Evolutionary conservation across 75 land plant genomes (phyloP).

Genomic region (Larix kaempferi): DNA sequence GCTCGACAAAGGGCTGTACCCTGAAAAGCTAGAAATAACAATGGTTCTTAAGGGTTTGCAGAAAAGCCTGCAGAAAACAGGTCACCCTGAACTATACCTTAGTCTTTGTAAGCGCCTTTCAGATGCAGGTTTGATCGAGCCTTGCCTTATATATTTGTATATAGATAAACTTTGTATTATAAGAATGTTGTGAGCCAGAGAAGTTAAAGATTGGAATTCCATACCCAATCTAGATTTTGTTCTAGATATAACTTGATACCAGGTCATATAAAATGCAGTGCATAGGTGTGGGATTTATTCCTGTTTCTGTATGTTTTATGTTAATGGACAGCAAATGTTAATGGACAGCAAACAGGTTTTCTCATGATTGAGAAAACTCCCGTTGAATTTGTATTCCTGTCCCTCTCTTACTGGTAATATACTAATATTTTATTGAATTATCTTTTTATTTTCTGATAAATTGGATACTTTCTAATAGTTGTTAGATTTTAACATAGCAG

Average conservation of each 20-base stretch:
- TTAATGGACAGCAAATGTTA: too few relatives aligned
- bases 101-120: slow-evolving; percentile 68
- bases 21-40: slow-evolving; percentile 63
- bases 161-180: slow-evolving; percentile 77
- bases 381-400: neutral
- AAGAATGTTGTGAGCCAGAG: slow-evolving; percentile 47
- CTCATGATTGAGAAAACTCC: neutral
- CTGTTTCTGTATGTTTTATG: neutral
- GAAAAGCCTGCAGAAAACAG: slow-evolving; percentile 34
- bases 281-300: neutral
- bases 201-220: neutral
- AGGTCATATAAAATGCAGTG: neutral
- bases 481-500: too few relatives aligned
- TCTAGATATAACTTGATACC: neutral
- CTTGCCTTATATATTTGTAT: slow-evolving; percentile 71
- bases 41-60: slow-evolving; percentile 70
- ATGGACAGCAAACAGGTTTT: neutral
- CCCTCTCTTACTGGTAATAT: neutral
- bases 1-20: slow-evolving; percentile 66
- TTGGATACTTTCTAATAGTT: too few relatives aligned
- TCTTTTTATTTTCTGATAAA: neutral
- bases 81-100: slow-evolving; percentile 46
- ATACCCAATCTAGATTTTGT: neutral
- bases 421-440: neutral
- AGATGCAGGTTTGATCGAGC: slow-evolving; percentile 65